These are phyloP conservation scores for Talaromyces sp. DNA, from an alignment of 2,329 filamentous ascomycete species.

Conservation along the genomic window DNA sequence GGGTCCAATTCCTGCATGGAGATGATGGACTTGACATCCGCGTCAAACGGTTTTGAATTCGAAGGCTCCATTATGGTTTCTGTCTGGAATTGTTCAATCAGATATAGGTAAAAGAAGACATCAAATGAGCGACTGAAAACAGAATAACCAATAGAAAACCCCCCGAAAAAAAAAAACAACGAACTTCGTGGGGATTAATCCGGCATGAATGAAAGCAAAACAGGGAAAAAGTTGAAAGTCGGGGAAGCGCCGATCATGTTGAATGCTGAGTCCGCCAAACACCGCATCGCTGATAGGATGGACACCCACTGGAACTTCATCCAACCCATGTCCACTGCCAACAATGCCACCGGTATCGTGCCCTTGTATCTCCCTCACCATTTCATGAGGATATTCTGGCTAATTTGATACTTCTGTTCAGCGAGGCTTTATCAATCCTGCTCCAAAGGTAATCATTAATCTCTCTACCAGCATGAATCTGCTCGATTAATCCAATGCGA, in stretches of 20 bases:
- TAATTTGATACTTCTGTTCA: slow-evolving; percentile 23
- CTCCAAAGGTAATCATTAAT: slow-evolving; percentile 44
- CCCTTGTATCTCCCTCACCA: slow-evolving; percentile 1
- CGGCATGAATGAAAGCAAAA: too few species aligned
- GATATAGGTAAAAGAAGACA: background rate
- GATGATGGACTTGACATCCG: slow-evolving; percentile 54
- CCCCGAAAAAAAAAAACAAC: too few species aligned
- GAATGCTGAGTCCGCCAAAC: slow-evolving; percentile 12
- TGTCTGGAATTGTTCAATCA: background rate
- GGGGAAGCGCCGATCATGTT: slow-evolving; percentile 15
- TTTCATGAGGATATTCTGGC: background rate
- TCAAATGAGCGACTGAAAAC: too few species aligned
- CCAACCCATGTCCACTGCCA: too few species aligned
- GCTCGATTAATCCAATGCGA: background rate
- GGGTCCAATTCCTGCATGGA: slow-evolving; percentile 80
- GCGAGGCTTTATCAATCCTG: slow-evolving; percentile 52
- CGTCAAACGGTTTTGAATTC: slow-evolving; percentile 29
- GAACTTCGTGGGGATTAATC: too few species aligned
- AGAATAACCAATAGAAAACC: too few species aligned
- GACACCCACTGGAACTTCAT: background rate
- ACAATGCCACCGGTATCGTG: slow-evolving; percentile 42
- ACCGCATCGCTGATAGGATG: slow-evolving; percentile 18
- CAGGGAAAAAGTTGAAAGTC: slow-evolving; percentile 15
- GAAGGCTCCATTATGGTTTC: slow-evolving; percentile 18
- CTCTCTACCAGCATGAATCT: background rate